Conservation (phyloP, 768 basidiomycete species). For the Amanita fuliginea region DNA sequence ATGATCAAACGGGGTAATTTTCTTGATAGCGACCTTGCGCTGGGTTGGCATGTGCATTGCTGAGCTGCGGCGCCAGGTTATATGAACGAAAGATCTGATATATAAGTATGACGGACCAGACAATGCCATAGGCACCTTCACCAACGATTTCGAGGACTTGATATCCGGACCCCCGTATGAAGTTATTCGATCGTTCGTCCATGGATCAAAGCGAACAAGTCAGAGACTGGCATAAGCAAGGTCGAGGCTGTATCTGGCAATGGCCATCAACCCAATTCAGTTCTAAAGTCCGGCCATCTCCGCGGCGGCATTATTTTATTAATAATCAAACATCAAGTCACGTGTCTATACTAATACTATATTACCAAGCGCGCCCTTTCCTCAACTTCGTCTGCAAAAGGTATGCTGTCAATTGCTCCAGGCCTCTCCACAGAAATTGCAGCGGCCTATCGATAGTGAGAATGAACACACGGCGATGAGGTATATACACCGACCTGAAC, state of each 20-base stretch:
- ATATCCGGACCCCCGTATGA: slow-evolving; percentile 55
- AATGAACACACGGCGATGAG: not conserved
- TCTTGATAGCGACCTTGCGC: slow-evolving; percentile 90
- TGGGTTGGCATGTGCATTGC: slow-evolving; percentile 76
- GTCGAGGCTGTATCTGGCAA: not conserved
- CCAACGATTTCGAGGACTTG: slow-evolving; percentile 65
- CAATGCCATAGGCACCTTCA: slow-evolving; percentile 86
- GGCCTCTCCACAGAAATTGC: slow-evolving; percentile 49
- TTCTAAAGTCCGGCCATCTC: slow-evolving; percentile 1
- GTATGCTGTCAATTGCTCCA: slow-evolving; percentile 51
- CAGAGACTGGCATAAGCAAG: not conserved
- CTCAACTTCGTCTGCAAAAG: slow-evolving; percentile 28
- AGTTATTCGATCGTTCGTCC: slow-evolving; percentile 5
- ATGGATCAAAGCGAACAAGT: not conserved
- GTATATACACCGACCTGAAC: slow-evolving; percentile 24
- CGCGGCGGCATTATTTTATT: not conserved
- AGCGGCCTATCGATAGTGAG: slow-evolving; percentile 32
- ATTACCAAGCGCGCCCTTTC: too few relatives aligned
- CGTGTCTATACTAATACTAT: too few relatives aligned
- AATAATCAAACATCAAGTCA: too few relatives aligned
- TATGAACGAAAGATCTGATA: not conserved
- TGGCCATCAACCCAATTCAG: not conserved
- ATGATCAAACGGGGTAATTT: slow-evolving; percentile 91
- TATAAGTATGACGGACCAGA: slow-evolving; percentile 21
- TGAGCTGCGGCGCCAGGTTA: slow-evolving; percentile 31